Conservation (phyloP, 345 rosid genomes). For the Moricandia arvensis region DNA sequence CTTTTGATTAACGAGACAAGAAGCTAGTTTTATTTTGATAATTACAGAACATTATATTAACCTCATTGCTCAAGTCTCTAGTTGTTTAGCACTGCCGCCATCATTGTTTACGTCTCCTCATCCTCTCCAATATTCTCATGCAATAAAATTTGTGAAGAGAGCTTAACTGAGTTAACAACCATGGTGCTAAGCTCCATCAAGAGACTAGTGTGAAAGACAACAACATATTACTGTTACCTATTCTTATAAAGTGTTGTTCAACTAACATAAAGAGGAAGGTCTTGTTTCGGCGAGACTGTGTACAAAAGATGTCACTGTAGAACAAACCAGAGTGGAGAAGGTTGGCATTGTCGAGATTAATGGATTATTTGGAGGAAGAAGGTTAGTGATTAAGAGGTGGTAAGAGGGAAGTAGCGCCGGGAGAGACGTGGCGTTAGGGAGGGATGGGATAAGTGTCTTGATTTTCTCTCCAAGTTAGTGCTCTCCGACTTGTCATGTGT, state of each 20-base stretch:
- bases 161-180: neutral
- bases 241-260: too few relatives aligned
- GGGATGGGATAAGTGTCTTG: constrained; percentile 12
- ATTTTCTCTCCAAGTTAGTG: too few relatives aligned
- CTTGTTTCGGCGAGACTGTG: too few relatives aligned
- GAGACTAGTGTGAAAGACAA: neutral
- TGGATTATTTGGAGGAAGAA: neutral
- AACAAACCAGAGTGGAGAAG: constrained; percentile 39
- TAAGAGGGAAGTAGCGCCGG: constrained; percentile 42
- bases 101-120: neutral
- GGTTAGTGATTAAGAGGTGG: constrained; percentile 31
- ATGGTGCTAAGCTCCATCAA: neutral
- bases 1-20: too few relatives aligned
- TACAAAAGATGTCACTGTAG: constrained; percentile 29
- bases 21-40: too few relatives aligned
- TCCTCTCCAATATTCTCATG: neutral
- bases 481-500: too few relatives aligned
- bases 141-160: neutral
- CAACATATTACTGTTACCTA: neutral
- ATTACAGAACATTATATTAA: neutral
- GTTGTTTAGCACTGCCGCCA: neutral
- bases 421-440: constrained; percentile 33
- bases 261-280: too few relatives aligned
- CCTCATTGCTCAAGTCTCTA: neutral
- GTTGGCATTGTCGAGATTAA: constrained; percentile 28